Evolutionary conservation across 371 early-diverging fungal species (phyloP), one percentile per base, ranked within the genome.

Genomic region (Dipsacomyces acuminosporus): DNA sequence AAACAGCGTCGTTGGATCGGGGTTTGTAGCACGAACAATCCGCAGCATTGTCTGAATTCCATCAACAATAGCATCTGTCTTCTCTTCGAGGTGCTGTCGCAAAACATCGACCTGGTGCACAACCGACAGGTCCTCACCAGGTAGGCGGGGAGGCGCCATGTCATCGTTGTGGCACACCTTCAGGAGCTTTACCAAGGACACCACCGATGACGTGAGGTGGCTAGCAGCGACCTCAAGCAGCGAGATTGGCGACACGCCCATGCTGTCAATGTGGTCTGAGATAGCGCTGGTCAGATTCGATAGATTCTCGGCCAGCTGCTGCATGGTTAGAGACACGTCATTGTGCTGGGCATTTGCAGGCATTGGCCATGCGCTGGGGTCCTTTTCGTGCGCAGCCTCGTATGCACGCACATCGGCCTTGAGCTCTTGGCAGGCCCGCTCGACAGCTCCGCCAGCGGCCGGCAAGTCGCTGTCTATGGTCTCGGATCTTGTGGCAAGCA

Each of bases 11-110:
- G 82, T 85, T 21, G 88, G 81, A 0, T 67, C 74, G 18, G 87
- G 86, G 45, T 83, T 86, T 2, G 77, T 57, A 18, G 76, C 76
- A 19, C 91, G 81, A 59, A 93, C 81, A 5, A 87, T 79, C 18
- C 73, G 71, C 38, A 93, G 72, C 20, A 96, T 75, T 13, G 72
- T 75, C 60, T 96, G 94, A 45, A 96, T 93, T 0, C 87, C 83
- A 20, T 86, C 82, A 5, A 96, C 91, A 45, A 93, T 91, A 23
- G 76, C 72, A 64, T 89, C 93, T 0, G 94, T 93, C 56, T 92
- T 88, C 24, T 75, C 73, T 71, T 93, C 94, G 14, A 96, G 74
- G 56, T 84, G 91, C 48, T 73, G 74, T 79, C 34, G 45, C 35
- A 50, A 43, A 24, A n/a, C 48, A 23, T 43, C 42, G 13, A 35